A percentile compares a stretch with the other conserved stretches of the same genome.
These are phyloP conservation scores for Ophiosphaerella korrae DNA, from an alignment of 2,329 filamentous ascomycete genomes.

Conservation along the genomic window DNA sequence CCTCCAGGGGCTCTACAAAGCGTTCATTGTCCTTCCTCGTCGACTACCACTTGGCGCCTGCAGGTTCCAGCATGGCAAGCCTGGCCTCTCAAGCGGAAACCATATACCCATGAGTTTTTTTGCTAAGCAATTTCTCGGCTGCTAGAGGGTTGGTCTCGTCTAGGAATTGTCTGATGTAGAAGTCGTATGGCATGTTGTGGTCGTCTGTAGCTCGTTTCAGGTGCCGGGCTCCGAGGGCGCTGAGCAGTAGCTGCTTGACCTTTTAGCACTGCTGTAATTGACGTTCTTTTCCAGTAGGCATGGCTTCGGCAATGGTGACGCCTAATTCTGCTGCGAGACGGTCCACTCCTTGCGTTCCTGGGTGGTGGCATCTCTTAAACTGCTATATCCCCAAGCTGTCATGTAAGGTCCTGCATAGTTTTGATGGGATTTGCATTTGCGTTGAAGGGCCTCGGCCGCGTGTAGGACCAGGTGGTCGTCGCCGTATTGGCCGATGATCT, in stretches of 20 bases:
- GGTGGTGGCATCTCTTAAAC: not conserved
- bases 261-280: not conserved
- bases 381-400: slow-evolving; percentile 19
- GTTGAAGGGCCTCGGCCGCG: slow-evolving; percentile 55
- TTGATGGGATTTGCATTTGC: slow-evolving; percentile 6
- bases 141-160: not conserved
- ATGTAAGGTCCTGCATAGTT: slow-evolving; percentile 4
- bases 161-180: slow-evolving; percentile 2
- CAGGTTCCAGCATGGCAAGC: too few species aligned
- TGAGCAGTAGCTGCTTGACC: not conserved
- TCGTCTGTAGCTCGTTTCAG: not conserved
- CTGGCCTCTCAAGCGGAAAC: not conserved
- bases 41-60: too few species aligned
- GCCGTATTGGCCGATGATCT: slow-evolving; percentile 81
- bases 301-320: slow-evolving; percentile 1
- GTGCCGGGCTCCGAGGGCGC: not conserved
- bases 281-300: not conserved
- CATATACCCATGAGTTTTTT: not conserved
- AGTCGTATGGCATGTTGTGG: not conserved
- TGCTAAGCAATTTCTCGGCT: not conserved
- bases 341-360: not conserved
- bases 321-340: not conserved
- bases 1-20: too few species aligned
- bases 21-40: too few species aligned
- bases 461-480: slow-evolving; percentile 69